Conservation (phyloP, 768 basidiomycete genomes). For the Tulasnella sp. region DNA sequence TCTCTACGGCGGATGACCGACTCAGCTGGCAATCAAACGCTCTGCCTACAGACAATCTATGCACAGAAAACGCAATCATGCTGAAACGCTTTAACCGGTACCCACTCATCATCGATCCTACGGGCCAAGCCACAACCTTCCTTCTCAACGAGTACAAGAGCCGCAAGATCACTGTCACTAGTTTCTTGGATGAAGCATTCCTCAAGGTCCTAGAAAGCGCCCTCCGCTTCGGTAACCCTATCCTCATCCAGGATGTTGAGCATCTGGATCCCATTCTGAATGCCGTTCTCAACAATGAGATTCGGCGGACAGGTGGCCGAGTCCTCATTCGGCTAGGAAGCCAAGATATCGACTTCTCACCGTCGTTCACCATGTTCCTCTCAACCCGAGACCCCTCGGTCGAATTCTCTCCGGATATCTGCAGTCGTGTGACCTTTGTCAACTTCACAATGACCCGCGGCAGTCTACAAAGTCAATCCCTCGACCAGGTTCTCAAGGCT, state of each 20-base stretch:
- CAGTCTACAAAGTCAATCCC: slow-evolving; percentile 95
- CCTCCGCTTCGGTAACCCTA: slow-evolving; percentile 94
- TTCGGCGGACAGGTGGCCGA: slow-evolving; percentile 90
- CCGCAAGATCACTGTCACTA: slow-evolving; percentile 94
- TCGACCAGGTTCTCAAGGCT: slow-evolving; percentile 93
- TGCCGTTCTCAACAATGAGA: slow-evolving; percentile 93
- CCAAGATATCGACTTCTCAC: slow-evolving; percentile 99
- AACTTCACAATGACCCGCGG: slow-evolving; percentile 98
- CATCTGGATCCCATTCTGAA: slow-evolving; percentile 96
- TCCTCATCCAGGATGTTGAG: slow-evolving; percentile 96
- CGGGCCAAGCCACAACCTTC: slow-evolving; percentile 93
- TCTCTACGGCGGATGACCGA: slow-evolving; percentile 94
- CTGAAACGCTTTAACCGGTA: slow-evolving; percentile 96
- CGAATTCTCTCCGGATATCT: slow-evolving; percentile 97
- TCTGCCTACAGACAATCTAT: slow-evolving; percentile 90
- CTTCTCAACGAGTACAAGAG: slow-evolving; percentile 90
- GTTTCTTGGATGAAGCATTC: slow-evolving; percentile 98
- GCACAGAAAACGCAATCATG: slow-evolving; percentile 99
- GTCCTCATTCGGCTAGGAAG: slow-evolving; percentile 92
- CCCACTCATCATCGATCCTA: slow-evolving; percentile 95
- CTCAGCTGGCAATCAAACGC: slow-evolving; percentile 92
- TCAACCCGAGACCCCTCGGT: slow-evolving; percentile 95
- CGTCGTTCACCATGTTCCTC: slow-evolving; percentile 99
- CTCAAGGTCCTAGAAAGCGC: slow-evolving; percentile 96
- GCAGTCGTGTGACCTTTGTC: slow-evolving; percentile 91